These are phyloP conservation scores for Colletotrichum spaethianum DNA, from an alignment of 2,329 filamentous ascomycete genomes.

Conservation along the genomic window DNA sequence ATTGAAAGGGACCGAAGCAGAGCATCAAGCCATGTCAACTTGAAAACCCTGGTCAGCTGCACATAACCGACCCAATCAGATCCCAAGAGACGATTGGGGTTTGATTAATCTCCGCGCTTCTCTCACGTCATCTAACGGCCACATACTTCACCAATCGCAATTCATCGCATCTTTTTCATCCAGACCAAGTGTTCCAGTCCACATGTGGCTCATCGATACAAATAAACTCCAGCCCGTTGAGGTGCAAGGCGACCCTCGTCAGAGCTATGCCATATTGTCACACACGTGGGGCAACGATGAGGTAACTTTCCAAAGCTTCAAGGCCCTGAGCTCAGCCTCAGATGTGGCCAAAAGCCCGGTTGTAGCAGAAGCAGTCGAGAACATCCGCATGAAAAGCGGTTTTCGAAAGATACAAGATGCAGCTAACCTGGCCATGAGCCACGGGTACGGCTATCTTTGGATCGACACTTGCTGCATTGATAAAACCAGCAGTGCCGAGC, in stretches of 20 bases:
- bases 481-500: too few species aligned
- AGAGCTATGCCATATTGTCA: constrained; percentile 52
- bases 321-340: not conserved
- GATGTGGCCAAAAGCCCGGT: not conserved
- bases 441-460: constrained; percentile 43
- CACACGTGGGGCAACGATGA: constrained; percentile 54
- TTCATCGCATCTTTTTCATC: not conserved
- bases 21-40: not conserved
- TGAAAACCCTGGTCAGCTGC: too few species aligned
- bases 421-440: constrained; percentile 35
- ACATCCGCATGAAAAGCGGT: not conserved
- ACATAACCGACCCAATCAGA: not conserved
- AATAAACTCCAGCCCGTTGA: constrained; percentile 42
- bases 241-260: constrained; percentile 42
- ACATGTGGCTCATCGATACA: constrained; percentile 49
- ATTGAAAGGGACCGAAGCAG: not conserved
- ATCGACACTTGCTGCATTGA: constrained; percentile 45
- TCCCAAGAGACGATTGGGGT: too few species aligned
- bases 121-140: not conserved
- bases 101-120: not conserved
- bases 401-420: constrained; percentile 7
- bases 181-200: too few species aligned
- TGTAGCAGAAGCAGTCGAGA: not conserved
- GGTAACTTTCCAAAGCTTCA: constrained; percentile 46
- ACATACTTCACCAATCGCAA: not conserved